Percentiles rank a stretch among this genome's conserved stretches.
These are phyloP conservation scores for Sphaerulina populicola DNA, from an alignment of 2,329 filamentous ascomycete species.

Conservation along the genomic window DNA sequence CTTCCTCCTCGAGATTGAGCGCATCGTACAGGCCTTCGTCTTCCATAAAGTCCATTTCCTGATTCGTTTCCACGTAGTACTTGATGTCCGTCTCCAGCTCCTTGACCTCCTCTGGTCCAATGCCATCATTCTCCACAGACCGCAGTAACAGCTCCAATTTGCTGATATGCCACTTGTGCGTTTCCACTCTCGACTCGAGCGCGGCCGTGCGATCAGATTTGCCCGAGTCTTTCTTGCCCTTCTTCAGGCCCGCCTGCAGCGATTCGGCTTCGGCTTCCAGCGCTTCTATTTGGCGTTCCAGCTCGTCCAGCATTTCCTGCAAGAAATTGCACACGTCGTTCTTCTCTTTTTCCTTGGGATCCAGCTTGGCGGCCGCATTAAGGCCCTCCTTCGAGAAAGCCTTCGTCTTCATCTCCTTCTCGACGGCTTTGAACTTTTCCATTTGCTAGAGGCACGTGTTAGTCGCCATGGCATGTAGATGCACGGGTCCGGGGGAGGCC, in stretches of 20 bases:
- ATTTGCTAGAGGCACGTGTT: conserved; percentile 59
- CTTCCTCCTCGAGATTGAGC: conserved; percentile 83
- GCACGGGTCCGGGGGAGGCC: not conserved
- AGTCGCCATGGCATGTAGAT: conserved; percentile 14
- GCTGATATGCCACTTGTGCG: conserved; percentile 92
- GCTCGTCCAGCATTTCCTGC: conserved; percentile 76
- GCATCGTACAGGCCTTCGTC: conserved; percentile 96
- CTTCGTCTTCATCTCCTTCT: conserved; percentile 99
- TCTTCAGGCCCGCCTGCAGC: conserved; percentile 84
- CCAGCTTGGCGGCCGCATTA: conserved; percentile 81
- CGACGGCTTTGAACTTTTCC: conserved; percentile 99
- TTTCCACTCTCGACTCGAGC: conserved; percentile 74
- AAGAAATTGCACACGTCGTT: conserved; percentile 81
- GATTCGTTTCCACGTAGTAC: conserved; percentile 88
- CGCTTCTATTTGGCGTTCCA: conserved; percentile 86
- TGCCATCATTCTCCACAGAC: conserved; percentile 82
- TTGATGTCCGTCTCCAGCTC: conserved; percentile 86
- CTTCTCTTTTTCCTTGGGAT: conserved; percentile 97
- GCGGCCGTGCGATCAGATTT: conserved; percentile 84
- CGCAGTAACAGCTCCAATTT: conserved; percentile 87
- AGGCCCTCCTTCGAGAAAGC: conserved; percentile 97
- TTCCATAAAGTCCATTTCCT: conserved; percentile 82
- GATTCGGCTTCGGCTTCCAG: conserved; percentile 83
- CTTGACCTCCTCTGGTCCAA: conserved; percentile 78
- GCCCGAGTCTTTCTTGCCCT: conserved; percentile 82